Evolutionary conservation across 2,329 filamentous ascomycete species (phyloP), one percentile per base, ranked within the genome.

Genomic region (Achaetomium macrosporum): DNA sequence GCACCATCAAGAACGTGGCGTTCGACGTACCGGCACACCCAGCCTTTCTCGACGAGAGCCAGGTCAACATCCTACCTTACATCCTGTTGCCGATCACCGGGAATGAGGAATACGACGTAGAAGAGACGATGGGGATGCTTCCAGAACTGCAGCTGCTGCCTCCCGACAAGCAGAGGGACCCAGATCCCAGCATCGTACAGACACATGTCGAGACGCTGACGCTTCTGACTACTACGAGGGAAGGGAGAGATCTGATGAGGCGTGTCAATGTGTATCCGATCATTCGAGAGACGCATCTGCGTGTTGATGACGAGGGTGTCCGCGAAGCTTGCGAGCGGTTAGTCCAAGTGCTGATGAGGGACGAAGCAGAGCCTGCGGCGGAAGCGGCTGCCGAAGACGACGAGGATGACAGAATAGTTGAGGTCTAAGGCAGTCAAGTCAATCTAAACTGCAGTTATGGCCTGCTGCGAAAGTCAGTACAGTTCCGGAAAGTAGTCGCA

Each of bases 171-270:
- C 76, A 85, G 70, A 82, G 92, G 39, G 93, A 99, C 59, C 69
- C 77, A 3, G 89, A 96, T 63, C 69, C 72, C 15, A 79, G 81
- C 43, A 93, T 96, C 58, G 77, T 96, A 50, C 82, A 87, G 65
- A 93, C 88, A 2, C 91, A 97, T 67, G 71, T 99, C 17, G 93
- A 99, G 72, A 96, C 90, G 1, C 69, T 99, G 50, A 78, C 91
- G 52, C 72, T 99, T 16, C 70, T 99, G 53, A 91, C 88, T 0
- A 91, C 87, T 6, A 92, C 88, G 8, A 77, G 82, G 7, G 76
- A 84, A 61, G 89, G 86, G 1, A 79, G 92, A 55, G 87, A 95
- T 7, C 72, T 80, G 50, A 75, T 97, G 76, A 79, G 90, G 16
- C 73, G 78, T 16, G 76, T 92, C 42, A 88, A 90, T 62, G 88